Evolutionary conservation across 2,329 filamentous ascomycete species (phyloP), one percentile per base, ranked within the genome.

Genomic region (Xylariaceae sp.): DNA sequence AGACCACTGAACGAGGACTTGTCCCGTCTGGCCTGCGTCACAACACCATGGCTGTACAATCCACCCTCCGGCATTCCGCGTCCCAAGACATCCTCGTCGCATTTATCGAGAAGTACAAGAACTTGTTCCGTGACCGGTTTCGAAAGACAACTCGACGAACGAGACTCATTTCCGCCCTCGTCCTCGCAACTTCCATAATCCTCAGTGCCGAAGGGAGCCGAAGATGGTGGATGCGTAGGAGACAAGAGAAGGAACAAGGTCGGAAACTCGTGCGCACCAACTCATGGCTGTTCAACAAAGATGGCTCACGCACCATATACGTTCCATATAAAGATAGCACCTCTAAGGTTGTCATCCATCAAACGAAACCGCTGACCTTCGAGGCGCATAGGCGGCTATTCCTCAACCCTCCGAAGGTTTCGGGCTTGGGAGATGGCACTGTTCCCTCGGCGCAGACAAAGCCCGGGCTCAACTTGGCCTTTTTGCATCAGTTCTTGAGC

Each of bases 301-400:
- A 97, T 72, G 93, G 93, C 37, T 91, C 89, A 37, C 78, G 93
- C 41, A 95, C 89, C 12, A 93, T 98, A 44, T 97, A 93, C 60
- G 93, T 98, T 19, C 90, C 91, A 2, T 93, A 95, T 65, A 89
- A 88, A 64, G 79, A 89, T 52, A 75, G 82, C 40, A 95, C 89
- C 2, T 86, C 89, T 52, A 95, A 94, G 64, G 91, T 98, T 36
- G 85, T 86, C 43, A 96, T 98, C 49, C 75, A 88, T 60, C 84
- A 86, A 4, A 98, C 90, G 19, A 96, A 96, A 61, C 80, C 83
- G 16, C 85, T 91, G 28, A 98, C 93, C 0, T 98, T 97, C 61
- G 91, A 98, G 72, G 94, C 93, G 4, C 93, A 98, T 67, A 80
- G 93, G 22, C 78, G 94, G 19, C 74, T 98, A 22, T 98, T 98